Base-by-base conservation (phyloP, 2,329 filamentous ascomycete genomes). In the Paraconiothyrium sp. region DNA sequence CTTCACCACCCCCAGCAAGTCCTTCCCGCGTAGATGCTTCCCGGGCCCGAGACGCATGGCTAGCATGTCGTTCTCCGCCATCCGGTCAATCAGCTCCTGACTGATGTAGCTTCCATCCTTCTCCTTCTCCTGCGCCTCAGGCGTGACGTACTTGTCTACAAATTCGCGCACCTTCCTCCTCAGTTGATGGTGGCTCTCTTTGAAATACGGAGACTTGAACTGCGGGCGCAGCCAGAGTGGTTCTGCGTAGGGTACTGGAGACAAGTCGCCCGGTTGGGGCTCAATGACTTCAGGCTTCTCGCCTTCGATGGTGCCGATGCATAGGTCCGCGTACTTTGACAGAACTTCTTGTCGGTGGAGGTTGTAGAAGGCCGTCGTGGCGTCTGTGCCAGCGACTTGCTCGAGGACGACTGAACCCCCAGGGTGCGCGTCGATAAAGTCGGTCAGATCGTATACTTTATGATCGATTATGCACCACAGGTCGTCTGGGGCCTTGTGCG, bases 291-390 rank as follows among this genome's bases (percentile, higher is more conserved):
- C 87, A 22, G 92, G 85, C 72, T 85, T 89, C 82, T 97, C 92
- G 78, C 88, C 90, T 67, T 88, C 82, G 74, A 97, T 78, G 14
- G 88, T 91, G 72, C 93, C 93, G 70, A 97, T 86, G 78, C 87
- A 90, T 20, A 97, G 85, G 71, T 87, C 84, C 50, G 85, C 81
- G 83, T 96, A 96, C 78, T 93, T 93, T 63, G 89, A 83, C 11
- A 97, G 85, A n/a, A 96, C 92, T 79, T 97, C 93, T 70, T 97
- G 92, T 30, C 93, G 85, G 81, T 97, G 93, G 57, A 97, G 88
- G 83, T 96, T 96, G 86, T 96, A 97, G 80, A 96, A 97, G 59
- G 90, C 90, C 39, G 85, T 82, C 1, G 93, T 97, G 54, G 92
- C 92, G 74, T 97, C 93, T 67, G 88, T 86, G 64, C 93, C 93